Base-by-base conservation (phyloP, 768 basidiomycete species). In the Phylloporus arenicola region DNA sequence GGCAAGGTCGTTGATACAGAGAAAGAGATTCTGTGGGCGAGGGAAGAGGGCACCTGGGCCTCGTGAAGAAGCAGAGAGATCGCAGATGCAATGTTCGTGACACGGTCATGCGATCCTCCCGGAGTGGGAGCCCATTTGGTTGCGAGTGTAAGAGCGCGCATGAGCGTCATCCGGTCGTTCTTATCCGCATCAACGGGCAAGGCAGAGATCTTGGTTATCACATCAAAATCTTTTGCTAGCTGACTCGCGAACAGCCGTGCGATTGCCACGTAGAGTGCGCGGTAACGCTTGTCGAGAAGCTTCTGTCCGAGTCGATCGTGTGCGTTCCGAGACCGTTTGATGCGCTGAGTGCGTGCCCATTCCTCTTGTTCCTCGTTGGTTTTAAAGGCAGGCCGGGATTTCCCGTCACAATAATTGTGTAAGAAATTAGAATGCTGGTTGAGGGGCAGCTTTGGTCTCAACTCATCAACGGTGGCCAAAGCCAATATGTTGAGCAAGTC, bases 81-180 rank as follows among this genome's bases (percentile, higher is more conserved):
- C 33, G 84, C 84, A 0, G 85, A 82, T 5, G 80, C 64, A 54
- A 88, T 80, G 61, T 83, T 82, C 3, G 81, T 82, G 49, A 75
- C 69, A 10, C 77, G 74, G 57, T 88, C 86, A 48, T 86, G 85
- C 4, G 80, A 72, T 3, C 71, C 68, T 4, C 64, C 72, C 12
- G 81, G 79, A 2, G 79, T 77, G 0, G 86, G 85, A 0, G 84
- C 84, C 85, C 85, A 88, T 63, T 88, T 89, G 1, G 75, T 74
- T 1, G 76, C 83, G 14, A 86, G 75, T 7, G 78, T 77, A 17
- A 88, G 67, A 29, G 52, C 30, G 17, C 30, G 24, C 22, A 52
- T 16, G n/a, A 62, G 57, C 3, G 34, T 16, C 41, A 39, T 30
- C 16, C 37, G 55, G 9, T 63, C 55, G 10, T 57, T 33, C 35